These are phyloP conservation scores for Aureobasidium sp. DNA, from an alignment of 2,329 filamentous ascomycete genomes.

Conservation along the genomic window DNA sequence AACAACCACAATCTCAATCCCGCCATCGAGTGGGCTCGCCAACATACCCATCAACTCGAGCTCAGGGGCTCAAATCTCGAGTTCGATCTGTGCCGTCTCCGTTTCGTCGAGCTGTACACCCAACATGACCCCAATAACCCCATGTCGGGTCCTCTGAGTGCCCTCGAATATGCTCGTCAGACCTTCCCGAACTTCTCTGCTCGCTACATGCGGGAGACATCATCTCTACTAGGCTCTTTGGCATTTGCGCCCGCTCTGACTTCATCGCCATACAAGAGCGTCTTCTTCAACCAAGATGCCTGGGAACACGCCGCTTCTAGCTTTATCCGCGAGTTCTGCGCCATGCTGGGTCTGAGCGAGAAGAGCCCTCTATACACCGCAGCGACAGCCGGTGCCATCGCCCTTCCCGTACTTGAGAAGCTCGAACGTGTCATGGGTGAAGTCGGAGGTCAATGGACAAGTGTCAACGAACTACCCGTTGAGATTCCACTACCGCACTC, in stretches of 20 bases:
- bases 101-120: constrained; percentile 83
- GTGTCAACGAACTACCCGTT: constrained; percentile 74
- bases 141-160: constrained; percentile 52
- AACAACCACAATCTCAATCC: constrained; percentile 63
- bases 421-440: constrained; percentile 79
- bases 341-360: constrained; percentile 76
- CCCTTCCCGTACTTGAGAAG: constrained; percentile 81
- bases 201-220: constrained; percentile 70
- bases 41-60: constrained; percentile 64
- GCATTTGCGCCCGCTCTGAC: constrained; percentile 67
- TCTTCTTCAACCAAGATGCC: constrained; percentile 66
- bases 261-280: constrained; percentile 66
- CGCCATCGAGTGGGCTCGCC: constrained; percentile 78
- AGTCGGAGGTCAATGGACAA: constrained; percentile 92
- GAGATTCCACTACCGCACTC: constrained; percentile 57
- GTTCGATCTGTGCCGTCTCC: constrained; percentile 84
- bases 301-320: constrained; percentile 80
- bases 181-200: constrained; percentile 68
- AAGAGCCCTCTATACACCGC: constrained; percentile 91
- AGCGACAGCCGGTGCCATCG: constrained; percentile 84
- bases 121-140: constrained; percentile 29
- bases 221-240: constrained; percentile 73
- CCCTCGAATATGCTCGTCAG: constrained; percentile 65
- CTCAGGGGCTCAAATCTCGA: constrained; percentile 83
- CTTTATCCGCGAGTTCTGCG: constrained; percentile 79